Conservation (phyloP, 1,139 yeast species). For the Yamadazyma diospyri region DNA sequence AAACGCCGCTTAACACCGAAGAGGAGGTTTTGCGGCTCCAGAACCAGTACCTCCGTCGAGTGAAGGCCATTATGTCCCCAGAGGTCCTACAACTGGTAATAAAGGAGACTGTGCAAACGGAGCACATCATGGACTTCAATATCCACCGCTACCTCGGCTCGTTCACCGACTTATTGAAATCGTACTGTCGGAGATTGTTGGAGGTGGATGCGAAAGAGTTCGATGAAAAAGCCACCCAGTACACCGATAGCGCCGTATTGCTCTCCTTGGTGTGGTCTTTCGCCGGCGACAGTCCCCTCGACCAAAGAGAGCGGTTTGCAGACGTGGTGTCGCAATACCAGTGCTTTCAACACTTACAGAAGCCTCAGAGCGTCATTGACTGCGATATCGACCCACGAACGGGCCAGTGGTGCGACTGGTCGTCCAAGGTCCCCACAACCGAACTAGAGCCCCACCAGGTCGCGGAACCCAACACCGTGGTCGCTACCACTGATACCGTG, state of each 20-base stretch:
- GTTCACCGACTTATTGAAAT: constrained; percentile 24
- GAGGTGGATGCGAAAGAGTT: constrained; percentile 8
- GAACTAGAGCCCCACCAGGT: constrained; percentile 66
- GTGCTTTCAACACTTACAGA: constrained; percentile 14
- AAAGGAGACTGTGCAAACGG: constrained; percentile 10
- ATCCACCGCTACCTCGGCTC: constrained; percentile 38
- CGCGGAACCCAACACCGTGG: constrained; percentile 57
- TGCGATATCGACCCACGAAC: constrained; percentile 42
- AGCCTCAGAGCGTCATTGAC: constrained; percentile 28
- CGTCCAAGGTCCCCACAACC: constrained; percentile 37
- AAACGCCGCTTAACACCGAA: no score
- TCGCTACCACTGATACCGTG: constrained; percentile 78
- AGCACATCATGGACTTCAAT: constrained; percentile 56
- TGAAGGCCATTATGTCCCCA: constrained; percentile 4
- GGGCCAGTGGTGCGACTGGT: constrained; percentile 50
- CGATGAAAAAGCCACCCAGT: constrained; percentile 17
- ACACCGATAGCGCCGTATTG: constrained; percentile 34
- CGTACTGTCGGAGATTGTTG: constrained; percentile 21
- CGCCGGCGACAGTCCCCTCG: constrained; percentile 53
- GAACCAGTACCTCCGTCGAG: constrained; percentile 2
- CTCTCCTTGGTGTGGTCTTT: constrained; percentile 65
- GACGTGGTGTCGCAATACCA: constrained; percentile 21
- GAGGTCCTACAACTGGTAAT: constrained; percentile 3
- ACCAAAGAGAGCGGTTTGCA: constrained; percentile 41
- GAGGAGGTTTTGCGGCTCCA: constrained; percentile 3